A percentile compares a stretch with the other conserved stretches of the same genome.
These are phyloP conservation scores for Penicillium steckii DNA, from an alignment of 495 filamentous ascomycete genomes.

Conservation along the genomic window DNA sequence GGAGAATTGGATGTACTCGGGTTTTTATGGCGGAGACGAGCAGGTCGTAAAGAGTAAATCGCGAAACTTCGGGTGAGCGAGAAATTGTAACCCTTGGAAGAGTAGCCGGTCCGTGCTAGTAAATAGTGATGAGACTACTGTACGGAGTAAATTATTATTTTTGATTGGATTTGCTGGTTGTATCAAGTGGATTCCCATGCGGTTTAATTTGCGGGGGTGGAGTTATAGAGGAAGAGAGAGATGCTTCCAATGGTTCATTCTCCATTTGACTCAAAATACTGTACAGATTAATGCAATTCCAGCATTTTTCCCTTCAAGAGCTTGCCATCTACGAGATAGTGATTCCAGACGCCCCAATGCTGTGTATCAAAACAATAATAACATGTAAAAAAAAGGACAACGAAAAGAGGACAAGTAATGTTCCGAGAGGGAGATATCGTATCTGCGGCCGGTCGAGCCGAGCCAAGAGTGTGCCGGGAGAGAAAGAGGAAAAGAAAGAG, in stretches of 20 bases:
- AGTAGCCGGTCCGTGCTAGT: slow-evolving; percentile 17
- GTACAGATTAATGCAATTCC: slow-evolving; percentile 36
- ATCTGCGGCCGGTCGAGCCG: slow-evolving; percentile 8
- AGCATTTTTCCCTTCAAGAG: slow-evolving; percentile 17
- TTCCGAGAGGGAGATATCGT: slow-evolving; percentile 14
- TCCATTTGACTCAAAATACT: slow-evolving; percentile 28
- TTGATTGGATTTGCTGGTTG: no score
- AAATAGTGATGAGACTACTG: no score
- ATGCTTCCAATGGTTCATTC: no score
- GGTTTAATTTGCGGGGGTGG: not conserved
- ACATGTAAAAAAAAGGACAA: slow-evolving; percentile 16
- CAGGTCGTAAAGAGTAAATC: slow-evolving; percentile 17
- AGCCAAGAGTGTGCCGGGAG: not conserved
- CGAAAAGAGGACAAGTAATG: slow-evolving; percentile 6
- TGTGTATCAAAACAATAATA: slow-evolving; percentile 36
- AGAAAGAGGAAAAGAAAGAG: no score
- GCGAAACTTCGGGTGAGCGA: slow-evolving; percentile 13
- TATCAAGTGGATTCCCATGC: not conserved
- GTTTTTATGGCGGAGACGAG: not conserved
- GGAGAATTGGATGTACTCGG: not conserved
- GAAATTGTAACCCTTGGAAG: slow-evolving; percentile 10
- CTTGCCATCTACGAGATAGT: slow-evolving; percentile 28
- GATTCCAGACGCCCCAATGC: slow-evolving; percentile 45
- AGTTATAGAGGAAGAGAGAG: not conserved
- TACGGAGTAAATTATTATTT: no score